Evolutionary conservation across 306 rosid genomes (phyloP).

Genomic region (Aeschynomene evenia): DNA sequence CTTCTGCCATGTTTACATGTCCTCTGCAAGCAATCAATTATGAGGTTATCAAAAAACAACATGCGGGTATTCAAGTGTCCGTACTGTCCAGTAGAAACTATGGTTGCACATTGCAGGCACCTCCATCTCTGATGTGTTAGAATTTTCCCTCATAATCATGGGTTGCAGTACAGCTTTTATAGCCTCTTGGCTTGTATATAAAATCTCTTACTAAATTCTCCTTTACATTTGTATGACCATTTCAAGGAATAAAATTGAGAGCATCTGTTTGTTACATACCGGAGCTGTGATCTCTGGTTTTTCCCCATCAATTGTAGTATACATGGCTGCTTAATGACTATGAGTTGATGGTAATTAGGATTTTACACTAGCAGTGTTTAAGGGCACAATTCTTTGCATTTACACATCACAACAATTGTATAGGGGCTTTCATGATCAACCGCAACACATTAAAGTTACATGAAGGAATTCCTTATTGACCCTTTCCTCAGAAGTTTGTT

Average conservation of each 20-base stretch:
- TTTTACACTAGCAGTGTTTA: not conserved
- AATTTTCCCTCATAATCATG: not conserved
- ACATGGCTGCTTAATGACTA: not conserved
- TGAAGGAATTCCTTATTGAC: not conserved
- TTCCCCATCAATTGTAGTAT: not conserved
- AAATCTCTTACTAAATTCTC: slow-evolving; percentile 34
- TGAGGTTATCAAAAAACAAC: slow-evolving; percentile 67
- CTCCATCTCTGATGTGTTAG: slow-evolving; percentile 53
- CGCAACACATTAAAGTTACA: not conserved
- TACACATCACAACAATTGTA: not conserved
- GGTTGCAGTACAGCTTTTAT: slow-evolving; percentile 34
- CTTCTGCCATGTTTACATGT: slow-evolving; percentile 81
- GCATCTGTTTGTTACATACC: not conserved
- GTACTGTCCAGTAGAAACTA: slow-evolving; percentile 68
- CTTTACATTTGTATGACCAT: slow-evolving; percentile 33
- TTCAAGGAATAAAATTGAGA: slow-evolving; percentile 15
- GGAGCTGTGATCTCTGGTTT: not conserved
- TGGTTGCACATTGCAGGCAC: slow-evolving; percentile 60
- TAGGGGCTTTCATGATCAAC: not conserved
- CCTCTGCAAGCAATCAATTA: slow-evolving; percentile 84
- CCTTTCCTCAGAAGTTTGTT: not conserved
- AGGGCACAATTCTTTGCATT: not conserved
- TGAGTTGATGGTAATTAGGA: not conserved
- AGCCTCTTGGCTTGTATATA: slow-evolving; percentile 48
- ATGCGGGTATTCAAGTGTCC: slow-evolving; percentile 75